Evolutionary conservation across 2,329 filamentous ascomycete genomes (phyloP).

Genomic region (Trichoderma sp.): DNA sequence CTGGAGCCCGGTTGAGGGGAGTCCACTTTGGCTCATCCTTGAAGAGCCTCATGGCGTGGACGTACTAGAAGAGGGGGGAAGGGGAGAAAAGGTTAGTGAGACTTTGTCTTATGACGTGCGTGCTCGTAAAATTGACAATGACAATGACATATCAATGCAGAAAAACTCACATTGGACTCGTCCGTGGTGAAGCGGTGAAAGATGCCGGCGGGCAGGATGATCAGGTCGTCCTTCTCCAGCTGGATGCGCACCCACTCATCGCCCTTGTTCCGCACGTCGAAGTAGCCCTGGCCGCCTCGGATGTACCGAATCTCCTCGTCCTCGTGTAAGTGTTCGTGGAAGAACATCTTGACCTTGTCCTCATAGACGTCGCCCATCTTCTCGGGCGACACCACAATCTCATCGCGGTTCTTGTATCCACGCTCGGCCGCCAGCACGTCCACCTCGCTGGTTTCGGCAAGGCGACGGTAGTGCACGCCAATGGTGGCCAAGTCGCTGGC

Average conservation of each 20-base stretch:
- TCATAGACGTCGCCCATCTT: constrained; percentile 89
- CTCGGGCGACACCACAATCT: constrained; percentile 84
- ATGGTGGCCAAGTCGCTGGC: constrained; percentile 69
- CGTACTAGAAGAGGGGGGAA: constrained; percentile 64
- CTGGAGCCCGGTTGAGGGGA: constrained; percentile 76
- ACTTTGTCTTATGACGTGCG: not conserved
- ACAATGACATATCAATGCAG: not conserved
- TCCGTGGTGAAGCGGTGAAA: constrained; percentile 98
- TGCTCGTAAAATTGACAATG: not conserved
- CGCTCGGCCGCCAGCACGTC: constrained; percentile 74
- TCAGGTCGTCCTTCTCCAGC: constrained; percentile 84
- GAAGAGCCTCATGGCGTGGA: constrained; percentile 94
- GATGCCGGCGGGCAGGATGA: constrained; percentile 92
- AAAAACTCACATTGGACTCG: constrained; percentile 73
- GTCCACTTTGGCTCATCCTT: constrained; percentile 99
- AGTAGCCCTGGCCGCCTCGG: constrained; percentile 83
- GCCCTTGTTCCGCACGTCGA: constrained; percentile 81
- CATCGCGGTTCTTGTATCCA: constrained; percentile 91
- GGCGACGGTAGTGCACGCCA: constrained; percentile 78
- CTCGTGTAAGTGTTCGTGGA: constrained; percentile 94
- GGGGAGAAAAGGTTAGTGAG: not conserved
- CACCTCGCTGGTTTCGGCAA: constrained; percentile 67
- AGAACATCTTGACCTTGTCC: constrained; percentile 91
- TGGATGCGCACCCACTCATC: constrained; percentile 90
- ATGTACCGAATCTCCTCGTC: constrained; percentile 99